Percentiles rank a stretch among this genome's conserved stretches.
Evolutionary conservation across 768 basidiomycete species (phyloP).

Genomic region (Lyophyllum semitale): DNA sequence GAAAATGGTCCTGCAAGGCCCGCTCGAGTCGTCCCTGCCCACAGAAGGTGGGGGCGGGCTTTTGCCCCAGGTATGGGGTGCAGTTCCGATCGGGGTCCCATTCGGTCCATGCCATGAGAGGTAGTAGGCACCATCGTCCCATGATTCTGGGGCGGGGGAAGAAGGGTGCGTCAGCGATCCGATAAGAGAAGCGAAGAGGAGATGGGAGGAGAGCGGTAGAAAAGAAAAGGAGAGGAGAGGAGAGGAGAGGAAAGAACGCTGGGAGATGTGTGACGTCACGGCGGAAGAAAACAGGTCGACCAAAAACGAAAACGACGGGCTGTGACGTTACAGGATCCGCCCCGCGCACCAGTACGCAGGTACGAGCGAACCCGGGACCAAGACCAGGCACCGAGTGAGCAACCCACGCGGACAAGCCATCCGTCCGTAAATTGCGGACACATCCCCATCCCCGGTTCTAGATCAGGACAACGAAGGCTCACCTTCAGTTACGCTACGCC

Average conservation of each 20-base stretch:
- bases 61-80: too few relatives aligned
- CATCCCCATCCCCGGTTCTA: too few relatives aligned
- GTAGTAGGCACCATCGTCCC: conserved; percentile 53
- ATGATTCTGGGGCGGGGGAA: conserved; percentile 36
- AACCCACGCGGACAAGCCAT: too few relatives aligned
- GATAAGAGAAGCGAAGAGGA: too few relatives aligned
- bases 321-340: too few relatives aligned
- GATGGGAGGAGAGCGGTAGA: too few relatives aligned
- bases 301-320: background rate
- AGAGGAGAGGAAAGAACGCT: too few relatives aligned
- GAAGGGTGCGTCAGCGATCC: background rate
- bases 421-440: too few relatives aligned
- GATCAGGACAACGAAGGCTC: conserved; percentile 24
- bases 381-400: background rate
- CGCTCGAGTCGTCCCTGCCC: conserved; percentile 6
- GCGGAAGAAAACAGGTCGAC: too few relatives aligned
- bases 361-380: background rate
- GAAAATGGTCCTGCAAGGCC: conserved; percentile 11
- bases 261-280: too few relatives aligned
- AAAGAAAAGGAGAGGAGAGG: background rate
- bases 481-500: conserved; percentile 92
- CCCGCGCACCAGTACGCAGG: too few relatives aligned
- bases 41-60: background rate
- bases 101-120: conserved; percentile 34
- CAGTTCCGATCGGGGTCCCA: too few relatives aligned